These are phyloP conservation scores for Botrytis cinerea DNA, from an alignment of 2,329 filamentous ascomycete species.

Conservation along the genomic window DNA sequence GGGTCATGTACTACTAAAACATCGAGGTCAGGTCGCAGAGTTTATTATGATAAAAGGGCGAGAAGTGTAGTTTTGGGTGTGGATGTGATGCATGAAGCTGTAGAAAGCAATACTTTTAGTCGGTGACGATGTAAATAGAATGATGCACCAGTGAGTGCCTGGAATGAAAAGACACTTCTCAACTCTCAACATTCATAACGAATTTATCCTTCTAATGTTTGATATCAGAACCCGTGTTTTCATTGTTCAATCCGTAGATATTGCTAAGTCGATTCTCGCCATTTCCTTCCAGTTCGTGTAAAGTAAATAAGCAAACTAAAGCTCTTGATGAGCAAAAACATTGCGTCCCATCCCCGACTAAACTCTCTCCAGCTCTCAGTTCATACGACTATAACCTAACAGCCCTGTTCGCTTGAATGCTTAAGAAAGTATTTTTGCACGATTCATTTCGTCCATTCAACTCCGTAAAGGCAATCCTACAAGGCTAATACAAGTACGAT, in stretches of 20 bases:
- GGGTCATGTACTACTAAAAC: background rate
- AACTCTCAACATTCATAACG: background rate
- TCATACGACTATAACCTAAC: background rate
- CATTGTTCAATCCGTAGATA: background rate
- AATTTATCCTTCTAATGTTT: background rate
- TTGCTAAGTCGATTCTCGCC: background rate
- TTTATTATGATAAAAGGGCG: background rate
- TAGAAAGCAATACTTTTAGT: background rate
- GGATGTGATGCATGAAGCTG: background rate
- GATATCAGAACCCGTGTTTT: background rate
- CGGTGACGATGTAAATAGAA: too few species aligned
- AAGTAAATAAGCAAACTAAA: background rate
- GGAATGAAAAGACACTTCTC: background rate
- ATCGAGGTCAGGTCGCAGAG: background rate
- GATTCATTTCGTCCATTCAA: background rate
- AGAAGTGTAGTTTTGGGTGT: background rate
- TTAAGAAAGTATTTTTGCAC: background rate
- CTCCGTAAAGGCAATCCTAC: background rate
- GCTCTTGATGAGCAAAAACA: background rate
- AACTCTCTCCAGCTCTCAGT: background rate
- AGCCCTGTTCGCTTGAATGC: background rate
- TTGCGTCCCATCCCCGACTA: background rate
- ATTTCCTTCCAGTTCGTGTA: background rate
- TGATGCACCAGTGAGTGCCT: background rate
- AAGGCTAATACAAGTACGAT: background rate